These are phyloP conservation scores for Cladobotryum mycophilum DNA, from an alignment of 2,329 filamentous ascomycete species.

Conservation along the genomic window DNA sequence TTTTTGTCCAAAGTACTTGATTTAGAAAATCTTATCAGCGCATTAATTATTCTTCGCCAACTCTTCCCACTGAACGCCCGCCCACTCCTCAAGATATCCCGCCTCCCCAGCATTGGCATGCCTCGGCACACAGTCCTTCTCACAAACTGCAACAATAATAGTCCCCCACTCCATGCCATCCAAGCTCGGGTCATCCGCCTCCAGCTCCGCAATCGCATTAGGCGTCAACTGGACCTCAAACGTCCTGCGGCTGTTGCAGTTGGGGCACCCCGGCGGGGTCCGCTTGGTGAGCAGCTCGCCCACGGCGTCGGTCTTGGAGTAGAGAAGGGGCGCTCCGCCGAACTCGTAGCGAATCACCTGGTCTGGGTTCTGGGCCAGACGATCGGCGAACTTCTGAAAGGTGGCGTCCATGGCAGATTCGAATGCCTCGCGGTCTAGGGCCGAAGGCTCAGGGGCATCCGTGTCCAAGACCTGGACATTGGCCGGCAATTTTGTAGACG, in stretches of 20 bases:
- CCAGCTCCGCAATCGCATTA: constrained; percentile 81
- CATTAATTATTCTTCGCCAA: constrained; percentile 34
- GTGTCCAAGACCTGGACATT: constrained; percentile 39
- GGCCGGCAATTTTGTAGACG: constrained; percentile 42
- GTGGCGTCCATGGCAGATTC: constrained; percentile 68
- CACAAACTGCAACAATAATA: constrained; percentile 79
- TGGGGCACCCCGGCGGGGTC: constrained; percentile 66
- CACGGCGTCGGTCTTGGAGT: constrained; percentile 69
- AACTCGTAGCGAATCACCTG: constrained; percentile 80
- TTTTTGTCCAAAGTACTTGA: not conserved
- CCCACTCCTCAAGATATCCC: constrained; percentile 90
- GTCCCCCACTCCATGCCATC: constrained; percentile 99
- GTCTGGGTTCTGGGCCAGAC: constrained; percentile 72
- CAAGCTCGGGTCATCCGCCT: constrained; percentile 63
- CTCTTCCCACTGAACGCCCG: constrained; percentile 98
- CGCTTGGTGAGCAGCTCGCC: constrained; percentile 53
- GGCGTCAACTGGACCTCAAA: constrained; percentile 94
- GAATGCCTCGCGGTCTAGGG: constrained; percentile 63
- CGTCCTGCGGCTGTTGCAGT: constrained; percentile 67
- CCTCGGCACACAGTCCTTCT: constrained; percentile 63
- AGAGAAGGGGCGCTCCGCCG: constrained; percentile 66
- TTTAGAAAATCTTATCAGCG: no score
- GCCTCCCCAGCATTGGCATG: constrained; percentile 55
- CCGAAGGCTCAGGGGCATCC: constrained; percentile 33
- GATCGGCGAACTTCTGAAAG: constrained; percentile 75